Percentiles rank a stretch among this genome's conserved stretches.
Evolutionary conservation across 352 stramenopile species (phyloP).

Genomic region (Aphanomyces invadans): DNA sequence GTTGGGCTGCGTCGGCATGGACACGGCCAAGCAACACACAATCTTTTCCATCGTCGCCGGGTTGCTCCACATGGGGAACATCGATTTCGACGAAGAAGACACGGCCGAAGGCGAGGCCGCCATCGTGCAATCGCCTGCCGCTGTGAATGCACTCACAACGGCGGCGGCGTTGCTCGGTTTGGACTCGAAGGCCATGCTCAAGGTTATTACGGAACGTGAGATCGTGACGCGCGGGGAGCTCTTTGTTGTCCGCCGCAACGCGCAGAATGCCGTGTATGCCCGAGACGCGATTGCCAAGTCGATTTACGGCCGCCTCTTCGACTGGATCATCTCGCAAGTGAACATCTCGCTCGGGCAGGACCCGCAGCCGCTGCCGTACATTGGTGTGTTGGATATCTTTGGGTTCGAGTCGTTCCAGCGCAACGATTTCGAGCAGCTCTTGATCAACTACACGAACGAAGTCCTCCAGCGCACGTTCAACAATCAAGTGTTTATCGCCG

Average conservation of each 20-base stretch:
- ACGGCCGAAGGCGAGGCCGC: slow-evolving; percentile 68
- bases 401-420: slow-evolving; percentile 86
- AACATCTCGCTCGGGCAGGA: slow-evolving; percentile 84
- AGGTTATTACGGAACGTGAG: slow-evolving; percentile 80
- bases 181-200: slow-evolving; percentile 45
- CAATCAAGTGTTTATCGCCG: slow-evolving; percentile 85
- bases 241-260: slow-evolving; percentile 74
- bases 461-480: slow-evolving; percentile 83
- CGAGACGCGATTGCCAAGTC: slow-evolving; percentile 91
- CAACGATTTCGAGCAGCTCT: slow-evolving; percentile 87
- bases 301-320: slow-evolving; percentile 89
- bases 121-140: slow-evolving; percentile 59
- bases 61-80: slow-evolving; percentile 94
- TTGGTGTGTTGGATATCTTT: slow-evolving; percentile 89
- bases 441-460: slow-evolving; percentile 89
- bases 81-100: slow-evolving; percentile 90
- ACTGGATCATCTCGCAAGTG: slow-evolving; percentile 89
- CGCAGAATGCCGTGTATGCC: slow-evolving; percentile 77
- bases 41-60: slow-evolving; percentile 91
- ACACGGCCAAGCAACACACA: slow-evolving; percentile 50
- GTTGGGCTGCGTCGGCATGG: slow-evolving; percentile 71
- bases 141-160: slow-evolving; percentile 47
- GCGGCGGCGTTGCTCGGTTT: slow-evolving; percentile 65
- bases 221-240: slow-evolving; percentile 80
- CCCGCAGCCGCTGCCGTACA: slow-evolving; percentile 70